A percentile compares a stretch with the other conserved stretches of the same genome.
phyloP scores from a whole-genome alignment of 306 rosid species.

The Purshia tridentata region DNA sequence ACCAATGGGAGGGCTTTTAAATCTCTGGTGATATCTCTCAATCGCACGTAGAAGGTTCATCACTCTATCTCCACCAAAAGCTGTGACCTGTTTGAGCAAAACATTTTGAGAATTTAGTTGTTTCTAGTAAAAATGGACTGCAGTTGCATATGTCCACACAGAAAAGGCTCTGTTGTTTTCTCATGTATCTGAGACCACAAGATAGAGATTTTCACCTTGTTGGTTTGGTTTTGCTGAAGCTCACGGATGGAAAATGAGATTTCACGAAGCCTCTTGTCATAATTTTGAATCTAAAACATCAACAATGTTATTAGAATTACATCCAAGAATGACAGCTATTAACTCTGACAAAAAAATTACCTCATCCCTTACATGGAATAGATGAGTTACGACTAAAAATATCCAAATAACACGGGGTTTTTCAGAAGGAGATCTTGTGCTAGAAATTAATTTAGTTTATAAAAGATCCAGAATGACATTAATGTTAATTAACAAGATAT shows the following conservation, averaged over 20 bases:
- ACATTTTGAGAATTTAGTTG: constrained; percentile 16
- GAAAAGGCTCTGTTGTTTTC: background rate
- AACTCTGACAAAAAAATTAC: background rate
- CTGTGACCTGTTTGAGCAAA: constrained; percentile 53
- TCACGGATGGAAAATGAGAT: constrained; percentile 33
- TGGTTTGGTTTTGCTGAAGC: constrained; percentile 50
- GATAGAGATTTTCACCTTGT: constrained; percentile 52
- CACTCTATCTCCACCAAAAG: constrained; percentile 82
- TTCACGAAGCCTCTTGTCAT: constrained; percentile 36
- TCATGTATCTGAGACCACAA: constrained; percentile 13
- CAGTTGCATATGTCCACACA: constrained; percentile 1
- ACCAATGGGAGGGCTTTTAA: constrained; percentile 79
- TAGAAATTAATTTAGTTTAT: too few relatives aligned
- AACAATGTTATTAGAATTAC: background rate
- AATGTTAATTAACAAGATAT: background rate
- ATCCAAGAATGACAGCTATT: background rate
- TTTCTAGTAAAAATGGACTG: background rate
- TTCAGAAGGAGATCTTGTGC: too few relatives aligned
- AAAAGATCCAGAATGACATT: too few relatives aligned
- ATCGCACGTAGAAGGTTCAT: constrained; percentile 50
- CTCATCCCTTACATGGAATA: too few relatives aligned
- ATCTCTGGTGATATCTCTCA: constrained; percentile 59
- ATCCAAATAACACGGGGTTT: background rate
- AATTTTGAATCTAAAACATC: constrained; percentile 49
- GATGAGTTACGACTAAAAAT: background rate